Percentiles rank a stretch among this genome's conserved stretches.
Evolutionary conservation across 495 filamentous ascomycete species (phyloP).

Genomic region (Penicillium dipodomyicola): DNA sequence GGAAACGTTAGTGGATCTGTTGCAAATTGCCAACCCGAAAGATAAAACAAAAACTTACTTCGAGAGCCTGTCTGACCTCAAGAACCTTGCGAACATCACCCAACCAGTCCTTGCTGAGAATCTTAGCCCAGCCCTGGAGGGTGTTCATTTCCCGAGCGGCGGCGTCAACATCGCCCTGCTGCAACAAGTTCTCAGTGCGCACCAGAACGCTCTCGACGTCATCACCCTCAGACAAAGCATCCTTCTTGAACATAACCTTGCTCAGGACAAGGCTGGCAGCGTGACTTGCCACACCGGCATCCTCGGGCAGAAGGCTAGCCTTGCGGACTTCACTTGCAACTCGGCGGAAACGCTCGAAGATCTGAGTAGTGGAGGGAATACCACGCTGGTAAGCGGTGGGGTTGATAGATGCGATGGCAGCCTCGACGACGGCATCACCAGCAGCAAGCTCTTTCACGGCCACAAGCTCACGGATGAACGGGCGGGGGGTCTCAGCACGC

Average conservation of each 20-base stretch:
- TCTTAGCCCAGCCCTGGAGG: constrained; percentile 89
- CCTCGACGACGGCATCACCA: constrained; percentile 78
- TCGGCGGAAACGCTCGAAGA: constrained; percentile 92
- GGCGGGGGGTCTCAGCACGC: constrained; percentile 67
- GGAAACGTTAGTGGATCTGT: constrained; percentile 15
- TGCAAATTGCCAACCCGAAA: not conserved
- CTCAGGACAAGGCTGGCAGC: constrained; percentile 83
- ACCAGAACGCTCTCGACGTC: constrained; percentile 94
- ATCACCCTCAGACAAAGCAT: constrained; percentile 77
- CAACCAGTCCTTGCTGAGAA: constrained; percentile 88
- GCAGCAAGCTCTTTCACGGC: constrained; percentile 88
- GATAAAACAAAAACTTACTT: constrained; percentile 56
- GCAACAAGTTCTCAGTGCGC: constrained; percentile 79
- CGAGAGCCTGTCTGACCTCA: constrained; percentile 93
- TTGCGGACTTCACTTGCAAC: constrained; percentile 94
- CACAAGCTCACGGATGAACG: constrained; percentile 86
- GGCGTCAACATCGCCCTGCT: constrained; percentile 87
- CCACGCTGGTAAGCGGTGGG: constrained; percentile 91
- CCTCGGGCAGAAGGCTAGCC: constrained; percentile 83
- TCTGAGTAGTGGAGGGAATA: constrained; percentile 74
- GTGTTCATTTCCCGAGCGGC: constrained; percentile 95
- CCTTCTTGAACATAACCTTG: constrained; percentile 91
- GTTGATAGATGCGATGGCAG: constrained; percentile 91
- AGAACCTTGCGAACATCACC: constrained; percentile 81
- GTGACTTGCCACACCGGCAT: constrained; percentile 91